phyloP scores from a whole-genome alignment of 495 filamentous ascomycete genomes.

The Schizothecium vesticola region DNA sequence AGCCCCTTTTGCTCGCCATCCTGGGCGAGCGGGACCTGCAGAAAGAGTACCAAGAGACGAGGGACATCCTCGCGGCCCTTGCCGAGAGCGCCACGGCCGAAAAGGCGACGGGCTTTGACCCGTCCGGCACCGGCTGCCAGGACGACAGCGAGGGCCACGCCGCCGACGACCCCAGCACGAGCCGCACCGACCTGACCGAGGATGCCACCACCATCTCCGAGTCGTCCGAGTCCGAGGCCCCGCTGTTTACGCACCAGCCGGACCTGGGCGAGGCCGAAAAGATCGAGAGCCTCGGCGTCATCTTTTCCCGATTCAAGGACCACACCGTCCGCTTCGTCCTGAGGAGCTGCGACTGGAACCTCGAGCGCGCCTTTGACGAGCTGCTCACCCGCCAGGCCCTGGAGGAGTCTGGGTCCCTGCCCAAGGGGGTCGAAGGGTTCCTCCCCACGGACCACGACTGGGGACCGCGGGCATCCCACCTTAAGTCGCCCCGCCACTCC shows the following conservation, averaged over 20 bases:
- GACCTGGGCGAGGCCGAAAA: conserved; percentile 53
- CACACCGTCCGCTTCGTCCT: conserved; percentile 62
- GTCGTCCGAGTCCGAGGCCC: conserved; percentile 12
- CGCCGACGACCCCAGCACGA: conserved; percentile 18
- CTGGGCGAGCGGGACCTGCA: conserved; percentile 50
- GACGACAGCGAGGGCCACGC: conserved; percentile 10
- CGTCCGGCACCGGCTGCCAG: conserved; percentile 56
- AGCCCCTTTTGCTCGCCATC: conserved; percentile 28
- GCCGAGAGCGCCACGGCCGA: conserved; percentile 57
- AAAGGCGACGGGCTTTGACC: conserved; percentile 68
- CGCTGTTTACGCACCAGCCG: conserved; percentile 34
- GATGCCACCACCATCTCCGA: conserved; percentile 26
- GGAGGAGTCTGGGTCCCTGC: conserved; percentile 51
- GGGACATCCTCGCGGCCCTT: conserved; percentile 51
- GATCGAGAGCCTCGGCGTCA: conserved; percentile 50
- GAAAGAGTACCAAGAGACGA: conserved; percentile 61
- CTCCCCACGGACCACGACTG: conserved; percentile 38
- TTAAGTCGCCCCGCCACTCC: conserved; percentile 23
- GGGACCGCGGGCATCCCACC: conserved; percentile 42
- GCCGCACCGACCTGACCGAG: conserved; percentile 16
- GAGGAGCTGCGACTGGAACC: conserved; percentile 56
- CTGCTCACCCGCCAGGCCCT: conserved; percentile 72
- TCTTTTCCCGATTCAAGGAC: conserved; percentile 62
- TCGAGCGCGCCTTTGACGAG: conserved; percentile 70
- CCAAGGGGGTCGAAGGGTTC: conserved; percentile 80